Base-by-base conservation (phyloP, 257 asterid species). In the Fraxinus americana region DNA sequence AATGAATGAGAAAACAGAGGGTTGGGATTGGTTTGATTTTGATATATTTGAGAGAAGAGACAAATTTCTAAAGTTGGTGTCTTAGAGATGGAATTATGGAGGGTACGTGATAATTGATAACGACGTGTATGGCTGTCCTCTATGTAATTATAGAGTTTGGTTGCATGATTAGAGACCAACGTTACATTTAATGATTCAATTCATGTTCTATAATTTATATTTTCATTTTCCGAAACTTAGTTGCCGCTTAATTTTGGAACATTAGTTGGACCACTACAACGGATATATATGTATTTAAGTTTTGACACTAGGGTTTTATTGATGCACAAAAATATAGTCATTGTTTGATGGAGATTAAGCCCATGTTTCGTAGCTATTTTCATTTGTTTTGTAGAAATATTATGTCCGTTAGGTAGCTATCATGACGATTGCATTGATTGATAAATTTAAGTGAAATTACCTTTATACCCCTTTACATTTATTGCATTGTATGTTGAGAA, bases 41-140 rank as follows among this genome's bases (percentile, higher is more conserved):
- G 34, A 2, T 30, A 30, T 48, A 16, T 73, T 39, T 38, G 25
- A 67, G 80, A 72, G 75, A 70, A 36, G 34, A 76, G 81, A 72
- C 75, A 66, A 48, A 34, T 73, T 59, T 52, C 8, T 59, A 9
- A 23, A 54, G 4, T 5, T 17, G 21, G 8, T 54, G 65, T 2
- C 1, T 13, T 45, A 16, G 9, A 17, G 8, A 14, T 59, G 21
- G 2, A 30, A 30, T 30, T 30, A 1, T 30, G 2, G 2, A 30
- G 34, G 4, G 7, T 59, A 11, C 14, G 8, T 39, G 61, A 17
- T 25, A 39, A 36, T 57, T 75, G 93, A 87, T 74, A 87, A 76
- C 59, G 90, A 88, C 88, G 83, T 80, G 84, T 84, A 59, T 86
- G 90, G 86, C 72, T 80, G 66, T 73, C 41, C 2, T 38, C 41